Conservation (phyloP, 2,329 filamentous ascomycete genomes). For the Stromatinia cepivora region DNA sequence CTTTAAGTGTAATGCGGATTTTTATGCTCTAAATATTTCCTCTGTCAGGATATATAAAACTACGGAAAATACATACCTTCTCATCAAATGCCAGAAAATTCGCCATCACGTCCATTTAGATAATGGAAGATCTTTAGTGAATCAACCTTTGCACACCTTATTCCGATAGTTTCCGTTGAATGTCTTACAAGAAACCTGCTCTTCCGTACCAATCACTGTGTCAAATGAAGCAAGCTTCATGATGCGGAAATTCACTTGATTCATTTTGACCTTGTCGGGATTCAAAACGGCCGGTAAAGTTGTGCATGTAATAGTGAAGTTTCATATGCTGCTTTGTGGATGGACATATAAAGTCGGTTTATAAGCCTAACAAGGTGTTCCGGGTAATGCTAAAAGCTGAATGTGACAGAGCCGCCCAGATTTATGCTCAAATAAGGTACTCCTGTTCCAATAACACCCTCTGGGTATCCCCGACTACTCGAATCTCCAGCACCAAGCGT, state of each 20-base stretch:
- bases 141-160: background rate
- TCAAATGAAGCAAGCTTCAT: background rate
- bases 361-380: background rate
- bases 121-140: background rate
- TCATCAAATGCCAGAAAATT: background rate
- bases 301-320: background rate
- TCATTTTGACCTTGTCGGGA: background rate
- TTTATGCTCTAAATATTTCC: accelerated
- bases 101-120: background rate
- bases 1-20: background rate
- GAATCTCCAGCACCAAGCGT: background rate
- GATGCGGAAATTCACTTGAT: accelerated
- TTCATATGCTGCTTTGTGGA: background rate
- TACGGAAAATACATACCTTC: accelerated
- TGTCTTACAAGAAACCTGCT: background rate
- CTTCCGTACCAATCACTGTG: background rate
- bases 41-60: background rate
- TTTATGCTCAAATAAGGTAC: background rate
- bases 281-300: too few relatives aligned
- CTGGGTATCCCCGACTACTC: background rate
- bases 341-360: background rate
- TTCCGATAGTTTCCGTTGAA: background rate
- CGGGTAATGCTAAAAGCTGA: background rate
- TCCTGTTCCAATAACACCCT: too few relatives aligned
- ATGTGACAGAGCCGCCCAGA: background rate